These are phyloP conservation scores for Leccinum subgranulosum DNA, from an alignment of 768 basidiomycete genomes.

Conservation along the genomic window DNA sequence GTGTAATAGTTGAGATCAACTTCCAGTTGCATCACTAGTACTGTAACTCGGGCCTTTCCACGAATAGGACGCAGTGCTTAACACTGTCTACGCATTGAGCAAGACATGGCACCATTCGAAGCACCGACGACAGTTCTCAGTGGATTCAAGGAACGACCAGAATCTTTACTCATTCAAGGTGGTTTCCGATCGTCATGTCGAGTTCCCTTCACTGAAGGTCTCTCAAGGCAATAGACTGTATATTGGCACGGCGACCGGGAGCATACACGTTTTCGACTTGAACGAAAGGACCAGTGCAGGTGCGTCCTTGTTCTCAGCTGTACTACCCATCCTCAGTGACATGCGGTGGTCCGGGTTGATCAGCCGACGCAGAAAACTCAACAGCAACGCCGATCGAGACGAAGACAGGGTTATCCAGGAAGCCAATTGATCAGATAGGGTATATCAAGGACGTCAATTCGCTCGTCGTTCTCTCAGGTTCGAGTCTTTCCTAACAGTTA, in stretches of 20 bases:
- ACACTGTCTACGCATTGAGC: not conserved
- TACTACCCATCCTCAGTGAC: conserved; percentile 27
- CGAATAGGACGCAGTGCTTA: too few relatives aligned
- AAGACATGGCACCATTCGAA: conserved; percentile 33
- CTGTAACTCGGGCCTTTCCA: too few relatives aligned
- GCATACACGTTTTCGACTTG: conserved; percentile 49
- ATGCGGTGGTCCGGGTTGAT: not conserved
- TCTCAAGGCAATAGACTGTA: conserved; percentile 55
- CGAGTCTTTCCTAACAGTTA: conserved; percentile 15
- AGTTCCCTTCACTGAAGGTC: not conserved
- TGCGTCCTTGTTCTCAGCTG: conserved; percentile 18
- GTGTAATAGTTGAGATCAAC: too few relatives aligned
- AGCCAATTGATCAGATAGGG: conserved; percentile 84
- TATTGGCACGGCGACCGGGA: conserved; percentile 58
- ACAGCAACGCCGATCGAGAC: conserved; percentile 49
- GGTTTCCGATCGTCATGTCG: not conserved
- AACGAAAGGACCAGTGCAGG: conserved; percentile 39
- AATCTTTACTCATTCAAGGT: conserved; percentile 34
- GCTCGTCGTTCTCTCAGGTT: conserved; percentile 81
- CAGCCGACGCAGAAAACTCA: conserved; percentile 5
- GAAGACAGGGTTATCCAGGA: conserved; percentile 61
- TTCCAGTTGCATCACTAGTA: too few relatives aligned
- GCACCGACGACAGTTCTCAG: conserved; percentile 23
- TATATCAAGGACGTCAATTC: conserved; percentile 85
- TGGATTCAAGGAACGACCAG: conserved; percentile 36